Conservation (phyloP, 1,139 yeast species). For the Yamadazyma spencermartinsiae region DNA sequence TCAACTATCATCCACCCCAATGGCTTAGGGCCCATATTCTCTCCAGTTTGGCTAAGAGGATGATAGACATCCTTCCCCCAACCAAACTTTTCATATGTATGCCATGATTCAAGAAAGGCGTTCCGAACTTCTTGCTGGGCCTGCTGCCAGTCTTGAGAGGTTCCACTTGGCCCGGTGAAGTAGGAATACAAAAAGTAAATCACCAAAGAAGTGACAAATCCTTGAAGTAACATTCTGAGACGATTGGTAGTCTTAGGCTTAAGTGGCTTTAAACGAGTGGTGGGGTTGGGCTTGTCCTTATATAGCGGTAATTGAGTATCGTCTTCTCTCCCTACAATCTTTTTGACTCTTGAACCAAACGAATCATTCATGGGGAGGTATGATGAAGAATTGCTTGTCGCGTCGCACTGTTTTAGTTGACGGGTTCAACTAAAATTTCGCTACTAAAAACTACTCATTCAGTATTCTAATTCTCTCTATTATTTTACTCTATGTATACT, state of each 20-base stretch:
- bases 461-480: no score
- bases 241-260: slow-evolving; percentile 15
- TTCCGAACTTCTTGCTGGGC: slow-evolving; percentile 58
- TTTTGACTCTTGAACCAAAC: background rate
- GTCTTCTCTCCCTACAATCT: background rate
- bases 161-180: slow-evolving; percentile 4
- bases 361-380: background rate
- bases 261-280: slow-evolving; percentile 15
- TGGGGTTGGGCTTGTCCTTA: slow-evolving; percentile 27
- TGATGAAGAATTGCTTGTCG: no score
- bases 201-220: slow-evolving; percentile 37
- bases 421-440: no score
- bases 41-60: slow-evolving; percentile 60
- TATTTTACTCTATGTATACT: no score
- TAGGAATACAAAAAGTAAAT: slow-evolving; percentile 38
- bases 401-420: no score
- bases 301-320: slow-evolving; percentile 27
- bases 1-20: slow-evolving; percentile 96
- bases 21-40: slow-evolving; percentile 80
- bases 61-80: slow-evolving; percentile 63
- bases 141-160: slow-evolving; percentile 30
- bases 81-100: slow-evolving; percentile 70
- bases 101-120: slow-evolving; percentile 79
- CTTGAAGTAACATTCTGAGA: slow-evolving; percentile 43
- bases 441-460: no score